Evolutionary conservation across 345 rosid genomes (phyloP).

Genomic region (Orychophragmus violaceus): DNA sequence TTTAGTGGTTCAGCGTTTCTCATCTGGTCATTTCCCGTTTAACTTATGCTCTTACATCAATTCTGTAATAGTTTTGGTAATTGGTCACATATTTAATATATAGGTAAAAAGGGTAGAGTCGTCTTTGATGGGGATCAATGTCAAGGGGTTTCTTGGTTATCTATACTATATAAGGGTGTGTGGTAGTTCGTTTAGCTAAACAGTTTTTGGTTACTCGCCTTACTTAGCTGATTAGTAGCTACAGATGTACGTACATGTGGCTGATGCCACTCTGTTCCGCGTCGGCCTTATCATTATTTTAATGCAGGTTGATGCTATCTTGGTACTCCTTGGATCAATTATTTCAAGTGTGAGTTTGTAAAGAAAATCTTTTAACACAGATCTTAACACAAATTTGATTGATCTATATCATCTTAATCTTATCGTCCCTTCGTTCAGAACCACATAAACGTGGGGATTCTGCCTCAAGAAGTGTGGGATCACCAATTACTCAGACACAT

Average conservation of each 20-base stretch:
- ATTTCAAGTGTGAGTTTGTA: slow-evolving; percentile 52
- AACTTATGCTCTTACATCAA: neutral
- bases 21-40: neutral
- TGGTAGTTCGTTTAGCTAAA: slow-evolving; percentile 6
- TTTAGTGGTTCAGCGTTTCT: neutral
- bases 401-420: neutral
- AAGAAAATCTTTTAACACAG: neutral
- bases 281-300: slow-evolving; percentile 5
- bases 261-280: slow-evolving; percentile 2
- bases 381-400: neutral
- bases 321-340: slow-evolving; percentile 69
- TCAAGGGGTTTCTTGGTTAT: slow-evolving; percentile 11
- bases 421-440: slow-evolving; percentile 43
- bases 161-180: neutral
- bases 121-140: neutral
- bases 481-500: slow-evolving; percentile 61
- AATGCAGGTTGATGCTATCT: slow-evolving; percentile 77
- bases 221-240: slow-evolving; percentile 6
- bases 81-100: neutral
- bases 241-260: neutral
- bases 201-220: neutral
- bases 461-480: slow-evolving; percentile 91
- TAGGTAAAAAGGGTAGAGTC: neutral
- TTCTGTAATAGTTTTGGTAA: slow-evolving; percentile 4
- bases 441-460: slow-evolving; percentile 36